Conservation (phyloP, 106 monocot species). For the Allium sativum region DNA sequence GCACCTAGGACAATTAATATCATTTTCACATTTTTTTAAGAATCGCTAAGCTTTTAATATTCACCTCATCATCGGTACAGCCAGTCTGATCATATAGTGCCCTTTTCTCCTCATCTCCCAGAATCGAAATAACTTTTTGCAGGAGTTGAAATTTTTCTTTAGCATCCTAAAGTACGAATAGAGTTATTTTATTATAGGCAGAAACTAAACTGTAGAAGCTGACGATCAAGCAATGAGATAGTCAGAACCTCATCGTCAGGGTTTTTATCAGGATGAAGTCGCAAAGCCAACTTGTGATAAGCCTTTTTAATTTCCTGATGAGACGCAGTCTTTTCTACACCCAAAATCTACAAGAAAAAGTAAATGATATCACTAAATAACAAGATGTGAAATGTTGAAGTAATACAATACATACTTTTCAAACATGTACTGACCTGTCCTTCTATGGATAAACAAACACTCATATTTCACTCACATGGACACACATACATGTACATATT, state of each 20-base stretch:
- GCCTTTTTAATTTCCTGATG: slow-evolving; percentile 97
- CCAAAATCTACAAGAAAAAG: slow-evolving; percentile 62
- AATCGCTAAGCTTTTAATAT: neutral
- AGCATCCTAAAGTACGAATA: slow-evolving; percentile 48
- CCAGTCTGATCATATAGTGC: slow-evolving; percentile 94
- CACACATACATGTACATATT: too few relatives aligned
- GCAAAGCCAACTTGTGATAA: slow-evolving; percentile 89
- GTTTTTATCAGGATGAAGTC: slow-evolving; percentile 98
- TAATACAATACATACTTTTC: too few relatives aligned
- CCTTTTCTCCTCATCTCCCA: slow-evolving; percentile 94
- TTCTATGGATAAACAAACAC: too few relatives aligned
- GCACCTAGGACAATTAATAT: too few relatives aligned
- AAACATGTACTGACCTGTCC: too few relatives aligned
- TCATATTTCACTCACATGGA: too few relatives aligned
- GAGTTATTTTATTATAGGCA: neutral
- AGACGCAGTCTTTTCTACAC: slow-evolving; percentile 75
- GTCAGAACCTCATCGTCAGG: slow-evolving; percentile 76
- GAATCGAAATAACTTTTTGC: slow-evolving; percentile 94
- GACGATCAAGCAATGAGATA: neutral
- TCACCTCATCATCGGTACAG: slow-evolving; percentile 76
- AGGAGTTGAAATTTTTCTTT: slow-evolving; percentile 95
- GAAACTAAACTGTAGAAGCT: neutral
- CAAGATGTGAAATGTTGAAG: too few relatives aligned
- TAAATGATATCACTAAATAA: neutral
- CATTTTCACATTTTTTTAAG: too few relatives aligned